These are phyloP conservation scores for Magnaporthales sp. DNA, from an alignment of 2,329 filamentous ascomycete species.

Conservation along the genomic window DNA sequence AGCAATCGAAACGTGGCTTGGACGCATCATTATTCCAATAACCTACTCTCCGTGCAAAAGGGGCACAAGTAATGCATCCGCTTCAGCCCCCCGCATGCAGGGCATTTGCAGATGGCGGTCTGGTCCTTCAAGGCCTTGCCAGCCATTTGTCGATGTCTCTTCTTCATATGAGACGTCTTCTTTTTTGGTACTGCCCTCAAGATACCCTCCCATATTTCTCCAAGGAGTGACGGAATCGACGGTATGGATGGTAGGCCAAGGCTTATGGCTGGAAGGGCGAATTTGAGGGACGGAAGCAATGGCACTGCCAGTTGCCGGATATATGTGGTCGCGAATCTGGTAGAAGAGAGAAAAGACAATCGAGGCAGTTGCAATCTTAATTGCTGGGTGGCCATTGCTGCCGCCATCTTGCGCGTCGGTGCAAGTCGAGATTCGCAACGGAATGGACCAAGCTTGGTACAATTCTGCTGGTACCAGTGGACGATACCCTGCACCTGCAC, in stretches of 20 bases:
- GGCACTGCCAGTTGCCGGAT: constrained; percentile 14
- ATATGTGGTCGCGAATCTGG: constrained; percentile 4
- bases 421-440: background rate
- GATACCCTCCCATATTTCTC: constrained; percentile 86
- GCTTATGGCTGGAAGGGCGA: constrained; percentile 34
- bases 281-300: constrained; percentile 13
- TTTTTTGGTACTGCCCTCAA: constrained; percentile 94
- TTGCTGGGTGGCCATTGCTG: constrained; percentile 11
- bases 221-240: constrained; percentile 44
- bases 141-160: constrained; percentile 85
- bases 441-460: background rate
- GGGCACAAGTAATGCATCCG: constrained; percentile 83
- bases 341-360: constrained; percentile 11
- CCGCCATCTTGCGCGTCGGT: constrained; percentile 14
- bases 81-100: constrained; percentile 81
- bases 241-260: constrained; percentile 50
- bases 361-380: constrained; percentile 15
- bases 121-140: constrained; percentile 93
- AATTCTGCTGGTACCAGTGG: background rate
- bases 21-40: background rate
- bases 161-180: constrained; percentile 96
- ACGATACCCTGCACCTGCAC: background rate
- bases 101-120: constrained; percentile 77
- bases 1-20: constrained; percentile 8
- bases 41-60: constrained; percentile 44